Conservation (phyloP, 345 rosid species). For the Abelmoschus esculentus region DNA sequence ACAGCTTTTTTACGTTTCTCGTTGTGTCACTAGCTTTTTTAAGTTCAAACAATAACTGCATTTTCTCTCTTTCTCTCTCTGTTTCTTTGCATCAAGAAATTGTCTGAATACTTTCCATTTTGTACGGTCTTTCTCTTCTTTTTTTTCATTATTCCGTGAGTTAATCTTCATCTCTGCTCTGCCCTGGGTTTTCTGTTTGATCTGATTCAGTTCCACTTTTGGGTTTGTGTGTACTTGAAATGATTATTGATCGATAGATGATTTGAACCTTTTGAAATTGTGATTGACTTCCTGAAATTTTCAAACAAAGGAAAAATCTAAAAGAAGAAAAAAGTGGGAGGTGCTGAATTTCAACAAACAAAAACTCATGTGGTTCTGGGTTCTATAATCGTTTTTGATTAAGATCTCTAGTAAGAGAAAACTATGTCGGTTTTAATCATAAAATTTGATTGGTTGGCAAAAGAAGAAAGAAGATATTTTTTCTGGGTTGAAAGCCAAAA, state of each 20-base stretch:
- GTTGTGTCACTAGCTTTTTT: neutral
- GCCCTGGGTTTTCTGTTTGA: neutral
- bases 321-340: neutral
- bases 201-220: neutral
- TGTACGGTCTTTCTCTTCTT: neutral
- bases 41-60: neutral
- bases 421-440: neutral
- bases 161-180: neutral
- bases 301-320: neutral
- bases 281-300: neutral
- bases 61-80: neutral
- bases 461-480: neutral
- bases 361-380: constrained; percentile 1
- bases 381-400: neutral
- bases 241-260: neutral
- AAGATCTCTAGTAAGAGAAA: neutral
- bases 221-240: neutral
- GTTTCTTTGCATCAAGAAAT: neutral
- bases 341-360: neutral
- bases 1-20: neutral
- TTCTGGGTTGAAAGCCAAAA: neutral
- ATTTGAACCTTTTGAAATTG: neutral
- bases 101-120: neutral
- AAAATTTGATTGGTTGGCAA: too few species aligned
- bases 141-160: neutral